phyloP scores from a whole-genome alignment of 2,329 filamentous ascomycete genomes.

The Volutella citrinella region DNA sequence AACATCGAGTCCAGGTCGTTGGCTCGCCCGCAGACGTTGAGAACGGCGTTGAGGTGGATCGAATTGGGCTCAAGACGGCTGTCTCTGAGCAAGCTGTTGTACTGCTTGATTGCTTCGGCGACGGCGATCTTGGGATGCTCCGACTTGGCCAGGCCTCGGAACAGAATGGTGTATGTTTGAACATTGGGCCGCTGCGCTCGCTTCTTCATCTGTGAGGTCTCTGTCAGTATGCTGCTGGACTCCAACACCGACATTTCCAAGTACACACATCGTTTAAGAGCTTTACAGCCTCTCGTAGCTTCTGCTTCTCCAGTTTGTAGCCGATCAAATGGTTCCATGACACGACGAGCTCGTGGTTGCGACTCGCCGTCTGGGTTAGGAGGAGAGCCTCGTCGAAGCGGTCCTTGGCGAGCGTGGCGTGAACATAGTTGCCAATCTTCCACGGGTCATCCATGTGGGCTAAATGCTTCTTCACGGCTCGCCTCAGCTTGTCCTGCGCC shows the following conservation, averaged over 20 bases:
- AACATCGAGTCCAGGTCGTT: slow-evolving; percentile 79
- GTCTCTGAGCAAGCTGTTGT: slow-evolving; percentile 67
- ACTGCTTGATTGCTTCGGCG: slow-evolving; percentile 69
- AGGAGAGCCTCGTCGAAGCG: slow-evolving; percentile 65
- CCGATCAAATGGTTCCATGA: slow-evolving; percentile 87
- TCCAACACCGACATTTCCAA: too few species aligned
- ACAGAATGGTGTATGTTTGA: slow-evolving; percentile 79
- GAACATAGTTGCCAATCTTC: slow-evolving; percentile 68
- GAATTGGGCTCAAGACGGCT: slow-evolving; percentile 67
- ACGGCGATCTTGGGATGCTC: slow-evolving; percentile 58
- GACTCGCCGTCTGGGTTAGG: slow-evolving; percentile 68
- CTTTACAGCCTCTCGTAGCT: slow-evolving; percentile 65
- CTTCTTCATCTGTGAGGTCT: slow-evolving; percentile 80
- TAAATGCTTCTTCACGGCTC: slow-evolving; percentile 53
- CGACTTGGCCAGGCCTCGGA: slow-evolving; percentile 68
- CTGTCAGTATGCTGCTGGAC: slow-evolving; percentile 10
- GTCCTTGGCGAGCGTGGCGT: slow-evolving; percentile 54
- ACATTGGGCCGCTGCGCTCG: slow-evolving; percentile 75
- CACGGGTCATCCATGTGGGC: slow-evolving; percentile 66
- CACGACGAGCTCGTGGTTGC: slow-evolving; percentile 61
- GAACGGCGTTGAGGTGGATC: slow-evolving; percentile 84
- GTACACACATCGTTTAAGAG: slow-evolving; percentile 78
- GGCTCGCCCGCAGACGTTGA: slow-evolving; percentile 75
- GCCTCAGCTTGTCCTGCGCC: slow-evolving; percentile 28
- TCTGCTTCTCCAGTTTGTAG: slow-evolving; percentile 60